Evolutionary conservation across 768 basidiomycete genomes (phyloP).

Genomic region (Leccinum broughii): DNA sequence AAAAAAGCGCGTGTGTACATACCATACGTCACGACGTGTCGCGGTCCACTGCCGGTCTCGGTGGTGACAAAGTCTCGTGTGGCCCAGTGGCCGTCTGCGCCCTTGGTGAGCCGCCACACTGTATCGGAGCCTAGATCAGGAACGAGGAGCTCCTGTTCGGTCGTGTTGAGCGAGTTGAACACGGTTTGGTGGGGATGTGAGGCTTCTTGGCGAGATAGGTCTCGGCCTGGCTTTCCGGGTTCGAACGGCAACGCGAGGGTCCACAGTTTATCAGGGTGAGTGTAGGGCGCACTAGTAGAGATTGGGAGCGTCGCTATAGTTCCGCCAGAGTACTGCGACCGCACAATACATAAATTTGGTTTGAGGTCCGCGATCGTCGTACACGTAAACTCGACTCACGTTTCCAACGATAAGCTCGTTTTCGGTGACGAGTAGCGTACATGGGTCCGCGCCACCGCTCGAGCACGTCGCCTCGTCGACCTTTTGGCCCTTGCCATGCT

Average conservation of each 20-base stretch:
- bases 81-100: conserved; percentile 46
- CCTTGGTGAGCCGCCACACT: conserved; percentile 55
- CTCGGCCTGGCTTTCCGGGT: conserved; percentile 54
- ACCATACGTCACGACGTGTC: conserved; percentile 70
- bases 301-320: conserved; percentile 57
- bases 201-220: conserved; percentile 62
- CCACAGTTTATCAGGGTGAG: conserved; percentile 36
- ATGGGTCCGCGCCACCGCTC: conserved; percentile 64
- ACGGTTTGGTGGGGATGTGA: conserved; percentile 80
- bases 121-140: conserved; percentile 78
- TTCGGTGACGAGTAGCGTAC: conserved; percentile 58
- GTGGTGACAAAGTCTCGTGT: conserved; percentile 48
- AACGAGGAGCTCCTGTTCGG: conserved; percentile 59
- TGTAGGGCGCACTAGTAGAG: conserved; percentile 46
- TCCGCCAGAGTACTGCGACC: conserved; percentile 66
- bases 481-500: conserved; percentile 46
- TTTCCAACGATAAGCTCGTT: conserved; percentile 67
- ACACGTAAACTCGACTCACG: conserved; percentile 45
- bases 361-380: neutral
- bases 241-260: conserved; percentile 42
- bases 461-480: conserved; percentile 39
- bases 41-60: conserved; percentile 63
- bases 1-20: conserved; percentile 18
- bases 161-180: conserved; percentile 40
- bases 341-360: neutral